Percentiles rank a stretch among this genome's conserved stretches.
Conservation (phyloP, 441 rosid genomes). For the Hura crepitans region DNA sequence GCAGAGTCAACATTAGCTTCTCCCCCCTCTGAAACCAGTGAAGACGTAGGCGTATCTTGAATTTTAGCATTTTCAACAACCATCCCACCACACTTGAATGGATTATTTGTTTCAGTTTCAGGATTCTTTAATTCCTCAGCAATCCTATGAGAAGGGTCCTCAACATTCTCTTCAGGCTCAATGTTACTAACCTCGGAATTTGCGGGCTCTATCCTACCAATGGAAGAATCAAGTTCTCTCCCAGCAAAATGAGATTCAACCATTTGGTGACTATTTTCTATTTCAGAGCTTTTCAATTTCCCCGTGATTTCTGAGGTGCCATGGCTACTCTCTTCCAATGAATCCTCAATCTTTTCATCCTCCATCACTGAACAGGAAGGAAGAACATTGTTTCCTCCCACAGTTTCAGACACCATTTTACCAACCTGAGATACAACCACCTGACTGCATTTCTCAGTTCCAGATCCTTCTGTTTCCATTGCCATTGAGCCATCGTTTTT, state of each 20-base stretch:
- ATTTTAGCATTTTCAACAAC: no score
- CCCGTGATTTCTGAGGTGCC: not conserved
- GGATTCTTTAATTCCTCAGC: no score
- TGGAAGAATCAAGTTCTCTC: not conserved
- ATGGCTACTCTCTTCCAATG: conserved; percentile 6
- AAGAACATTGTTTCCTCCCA: not conserved
- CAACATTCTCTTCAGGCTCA: not conserved
- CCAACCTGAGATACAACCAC: not conserved
- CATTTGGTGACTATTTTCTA: conserved; percentile 4
- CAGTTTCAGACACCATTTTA: conserved; percentile 10
- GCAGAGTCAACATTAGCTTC: no score
- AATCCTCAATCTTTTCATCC: conserved; percentile 5
- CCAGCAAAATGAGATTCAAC: not conserved
- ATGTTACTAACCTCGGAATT: not conserved
- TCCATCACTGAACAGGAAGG: not conserved
- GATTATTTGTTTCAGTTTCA: no score
- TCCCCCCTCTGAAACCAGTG: not conserved
- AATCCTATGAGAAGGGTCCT: not conserved
- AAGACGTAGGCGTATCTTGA: no score
- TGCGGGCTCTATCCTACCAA: not conserved
- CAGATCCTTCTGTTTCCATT: conserved; percentile 8
- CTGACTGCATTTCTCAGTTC: not conserved
- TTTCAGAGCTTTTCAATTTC: conserved; percentile 8
- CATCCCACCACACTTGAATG: no score
- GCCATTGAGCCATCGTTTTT: not conserved